Conservation (phyloP, 2,329 filamentous ascomycete genomes). For the Berkeleyomyces basicola region DNA sequence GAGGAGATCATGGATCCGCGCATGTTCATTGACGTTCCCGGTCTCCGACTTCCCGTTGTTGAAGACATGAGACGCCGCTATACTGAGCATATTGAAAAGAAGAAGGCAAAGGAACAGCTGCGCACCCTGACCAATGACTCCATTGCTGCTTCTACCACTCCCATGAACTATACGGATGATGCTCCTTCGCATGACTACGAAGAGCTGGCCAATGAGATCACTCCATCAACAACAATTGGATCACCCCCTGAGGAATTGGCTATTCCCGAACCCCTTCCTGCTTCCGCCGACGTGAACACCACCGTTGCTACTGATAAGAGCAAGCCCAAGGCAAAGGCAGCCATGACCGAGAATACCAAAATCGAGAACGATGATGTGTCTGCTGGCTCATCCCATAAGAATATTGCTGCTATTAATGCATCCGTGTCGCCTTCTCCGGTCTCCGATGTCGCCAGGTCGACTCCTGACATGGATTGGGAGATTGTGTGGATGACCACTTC, state of each 20-base stretch:
- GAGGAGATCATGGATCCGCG: constrained; percentile 1
- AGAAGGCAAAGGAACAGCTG: neutral
- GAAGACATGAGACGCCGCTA: neutral
- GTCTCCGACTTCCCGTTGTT: neutral
- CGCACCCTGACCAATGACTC: neutral
- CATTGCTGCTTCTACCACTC: neutral
- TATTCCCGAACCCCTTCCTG: too few species aligned
- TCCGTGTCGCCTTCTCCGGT: neutral
- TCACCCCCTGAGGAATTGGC: too few species aligned
- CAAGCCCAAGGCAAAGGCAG: neutral
- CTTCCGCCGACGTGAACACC: too few species aligned
- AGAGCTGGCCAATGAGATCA: too few species aligned
- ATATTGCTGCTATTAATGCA: neutral
- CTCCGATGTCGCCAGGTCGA: neutral
- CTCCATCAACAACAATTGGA: too few species aligned
- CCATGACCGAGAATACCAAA: neutral
- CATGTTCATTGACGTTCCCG: constrained; percentile 2
- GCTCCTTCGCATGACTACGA: too few species aligned
- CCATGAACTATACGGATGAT: neutral
- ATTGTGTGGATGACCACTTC: constrained; percentile 8
- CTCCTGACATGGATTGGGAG: constrained; percentile 10
- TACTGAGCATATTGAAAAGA: neutral
- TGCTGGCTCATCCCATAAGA: neutral
- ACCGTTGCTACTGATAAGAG: neutral
- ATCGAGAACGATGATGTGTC: neutral